These are phyloP conservation scores for Pyrenophora graminea DNA, from an alignment of 2,329 filamentous ascomycete genomes.

Conservation along the genomic window DNA sequence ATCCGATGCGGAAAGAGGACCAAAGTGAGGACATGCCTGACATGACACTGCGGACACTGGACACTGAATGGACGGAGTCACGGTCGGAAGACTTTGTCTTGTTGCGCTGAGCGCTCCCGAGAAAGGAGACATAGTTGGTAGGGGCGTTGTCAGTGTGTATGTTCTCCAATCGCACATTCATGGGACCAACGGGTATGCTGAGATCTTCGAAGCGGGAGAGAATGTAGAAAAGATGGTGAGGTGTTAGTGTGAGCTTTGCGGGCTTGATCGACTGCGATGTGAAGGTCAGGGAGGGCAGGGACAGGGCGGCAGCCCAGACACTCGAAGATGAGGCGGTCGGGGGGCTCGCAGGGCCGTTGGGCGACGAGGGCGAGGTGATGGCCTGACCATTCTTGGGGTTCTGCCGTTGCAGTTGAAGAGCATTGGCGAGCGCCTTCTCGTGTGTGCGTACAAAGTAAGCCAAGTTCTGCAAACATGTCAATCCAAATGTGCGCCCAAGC, in stretches of 20 bases:
- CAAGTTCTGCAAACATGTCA: conserved; percentile 70
- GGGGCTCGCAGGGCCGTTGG: conserved; percentile 45
- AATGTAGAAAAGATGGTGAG: conserved; percentile 95
- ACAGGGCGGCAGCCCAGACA: conserved; percentile 79
- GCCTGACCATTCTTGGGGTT: conserved; percentile 67
- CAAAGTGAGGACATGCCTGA: conserved; percentile 93
- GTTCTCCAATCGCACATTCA: conserved; percentile 95
- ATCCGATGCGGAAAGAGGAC: conserved; percentile 84
- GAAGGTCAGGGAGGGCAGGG: conserved; percentile 82
- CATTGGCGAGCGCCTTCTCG: conserved; percentile 96
- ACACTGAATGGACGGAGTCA: conserved; percentile 92
- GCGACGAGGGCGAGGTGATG: conserved; percentile 46
- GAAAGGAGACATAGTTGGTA: conserved; percentile 93
- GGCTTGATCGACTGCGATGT: conserved; percentile 84
- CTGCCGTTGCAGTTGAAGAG: conserved; percentile 81
- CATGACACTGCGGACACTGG: conserved; percentile 96
- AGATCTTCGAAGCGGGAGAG: conserved; percentile 94
- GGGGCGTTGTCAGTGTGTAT: conserved; percentile 85
- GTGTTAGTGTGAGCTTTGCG: conserved; percentile 87
- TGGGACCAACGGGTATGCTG: conserved; percentile 85
- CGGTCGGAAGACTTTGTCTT: conserved; percentile 80
- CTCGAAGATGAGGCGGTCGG: conserved; percentile 66
- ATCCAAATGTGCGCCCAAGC: conserved; percentile 15
- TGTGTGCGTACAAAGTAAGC: conserved; percentile 95
- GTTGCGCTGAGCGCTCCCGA: conserved; percentile 79